These are phyloP conservation scores for Luffa aegyptiaca DNA, from an alignment of 306 rosid genomes.

Conservation along the genomic window DNA sequence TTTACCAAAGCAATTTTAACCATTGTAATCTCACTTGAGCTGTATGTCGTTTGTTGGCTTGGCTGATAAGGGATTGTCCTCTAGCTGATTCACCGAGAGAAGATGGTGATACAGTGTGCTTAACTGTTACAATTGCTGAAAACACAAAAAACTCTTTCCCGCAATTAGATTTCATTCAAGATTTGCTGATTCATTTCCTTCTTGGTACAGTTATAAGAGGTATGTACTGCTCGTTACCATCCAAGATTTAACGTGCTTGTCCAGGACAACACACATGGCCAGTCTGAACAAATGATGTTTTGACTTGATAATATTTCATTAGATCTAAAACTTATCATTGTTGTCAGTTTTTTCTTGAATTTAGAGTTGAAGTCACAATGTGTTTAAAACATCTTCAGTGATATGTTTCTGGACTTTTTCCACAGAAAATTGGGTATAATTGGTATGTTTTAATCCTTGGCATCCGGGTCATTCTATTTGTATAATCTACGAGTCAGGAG, in stretches of 20 bases:
- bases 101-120: conserved; percentile 37
- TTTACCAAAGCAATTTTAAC: background rate
- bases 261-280: background rate
- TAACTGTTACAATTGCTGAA: conserved; percentile 42
- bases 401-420: background rate
- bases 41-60: conserved; percentile 28
- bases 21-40: conserved; percentile 13
- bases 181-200: conserved; percentile 54
- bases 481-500: background rate
- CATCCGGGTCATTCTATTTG: background rate
- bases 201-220: conserved; percentile 66
- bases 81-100: conserved; percentile 16
- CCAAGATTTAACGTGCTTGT: background rate
- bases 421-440: background rate
- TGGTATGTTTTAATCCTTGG: background rate
- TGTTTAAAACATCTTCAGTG: background rate
- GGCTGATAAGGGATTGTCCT: conserved; percentile 49
- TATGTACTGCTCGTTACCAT: conserved; percentile 20
- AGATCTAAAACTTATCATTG: background rate
- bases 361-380: background rate
- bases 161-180: conserved; percentile 44
- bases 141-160: conserved; percentile 24
- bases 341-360: background rate
- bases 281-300: background rate
- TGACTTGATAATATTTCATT: background rate